Evolutionary conservation across 2,329 filamentous ascomycete species (phyloP).

Genomic region (Stagonosporopsis tanaceti): DNA sequence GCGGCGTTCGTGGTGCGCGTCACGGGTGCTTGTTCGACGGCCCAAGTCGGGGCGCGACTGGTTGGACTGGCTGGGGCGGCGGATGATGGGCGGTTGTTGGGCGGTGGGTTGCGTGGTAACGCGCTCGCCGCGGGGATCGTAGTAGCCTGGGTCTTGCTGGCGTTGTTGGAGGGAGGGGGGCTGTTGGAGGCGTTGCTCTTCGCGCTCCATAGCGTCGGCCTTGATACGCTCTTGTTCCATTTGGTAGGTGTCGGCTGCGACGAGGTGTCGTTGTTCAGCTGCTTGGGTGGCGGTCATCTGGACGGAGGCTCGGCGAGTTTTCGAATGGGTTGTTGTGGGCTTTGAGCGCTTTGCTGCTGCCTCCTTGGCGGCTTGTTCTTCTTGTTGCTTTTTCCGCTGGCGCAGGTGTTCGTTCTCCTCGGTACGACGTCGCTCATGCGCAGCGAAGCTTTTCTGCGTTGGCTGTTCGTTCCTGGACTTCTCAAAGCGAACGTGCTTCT

Average conservation of each 20-base stretch:
- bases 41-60: background rate
- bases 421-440: slow-evolving; percentile 31
- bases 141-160: slow-evolving; percentile 36
- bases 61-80: slow-evolving; percentile 1
- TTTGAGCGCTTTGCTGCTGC: slow-evolving; percentile 3
- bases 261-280: slow-evolving; percentile 27
- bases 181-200: slow-evolving; percentile 23
- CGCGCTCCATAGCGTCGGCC: slow-evolving; percentile 36
- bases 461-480: slow-evolving; percentile 33
- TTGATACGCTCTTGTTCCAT: slow-evolving; percentile 36
- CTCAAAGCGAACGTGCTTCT: slow-evolving; percentile 40
- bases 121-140: slow-evolving; percentile 31
- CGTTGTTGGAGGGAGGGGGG: slow-evolving; percentile 23
- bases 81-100: background rate
- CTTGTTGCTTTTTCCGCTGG: slow-evolving; percentile 16
- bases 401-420: slow-evolving; percentile 25
- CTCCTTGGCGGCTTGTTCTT: slow-evolving; percentile 11
- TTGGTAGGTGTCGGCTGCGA: slow-evolving; percentile 30
- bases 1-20: background rate
- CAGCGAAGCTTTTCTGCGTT: slow-evolving; percentile 29
- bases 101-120: slow-evolving; percentile 5
- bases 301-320: slow-evolving; percentile 32
- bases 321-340: background rate
- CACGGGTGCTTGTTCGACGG: background rate
- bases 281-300: slow-evolving; percentile 14